Evolutionary conservation across 78 protist genomes (phyloP).

Genomic region (Dictyostelium purpureum): DNA sequence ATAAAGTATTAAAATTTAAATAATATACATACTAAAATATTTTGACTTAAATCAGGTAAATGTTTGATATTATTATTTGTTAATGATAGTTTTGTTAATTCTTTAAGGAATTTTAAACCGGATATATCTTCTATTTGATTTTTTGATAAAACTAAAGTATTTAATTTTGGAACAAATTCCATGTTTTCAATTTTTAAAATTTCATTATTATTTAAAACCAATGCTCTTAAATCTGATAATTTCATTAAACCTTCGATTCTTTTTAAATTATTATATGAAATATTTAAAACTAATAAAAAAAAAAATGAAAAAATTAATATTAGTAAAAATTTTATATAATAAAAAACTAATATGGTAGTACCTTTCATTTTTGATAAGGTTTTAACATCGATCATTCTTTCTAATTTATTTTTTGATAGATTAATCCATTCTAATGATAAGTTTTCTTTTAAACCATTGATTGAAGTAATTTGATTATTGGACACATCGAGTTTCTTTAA

Average conservation of each 20-base stretch:
- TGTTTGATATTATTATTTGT: slow-evolving; percentile 21
- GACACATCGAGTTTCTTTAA: slow-evolving; percentile 26
- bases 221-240: slow-evolving; percentile 8
- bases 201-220: slow-evolving; percentile 56
- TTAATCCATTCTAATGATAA: slow-evolving; percentile 26
- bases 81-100: slow-evolving; percentile 38
- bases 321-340: neutral
- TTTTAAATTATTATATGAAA: slow-evolving; percentile 40
- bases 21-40: slow-evolving; percentile 4
- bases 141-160: slow-evolving; percentile 54
- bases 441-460: slow-evolving; percentile 21
- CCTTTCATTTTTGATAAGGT: slow-evolving; percentile 42
- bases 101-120: slow-evolving; percentile 12
- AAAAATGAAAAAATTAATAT: neutral
- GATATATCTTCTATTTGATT: slow-evolving; percentile 27
- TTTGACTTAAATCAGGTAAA: slow-evolving; percentile 25
- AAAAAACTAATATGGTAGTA: neutral
- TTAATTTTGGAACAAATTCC: slow-evolving; percentile 24
- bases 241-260: slow-evolving; percentile 47
- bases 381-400: slow-evolving; percentile 43
- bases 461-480: slow-evolving; percentile 13
- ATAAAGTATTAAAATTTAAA: neutral
- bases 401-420: slow-evolving; percentile 11
- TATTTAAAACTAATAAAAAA: slow-evolving; percentile 25
- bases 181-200: slow-evolving; percentile 42